Evolutionary conservation across 192 early-diverging fungal species (phyloP).

Genomic region (Radiomyces spectabilis): DNA sequence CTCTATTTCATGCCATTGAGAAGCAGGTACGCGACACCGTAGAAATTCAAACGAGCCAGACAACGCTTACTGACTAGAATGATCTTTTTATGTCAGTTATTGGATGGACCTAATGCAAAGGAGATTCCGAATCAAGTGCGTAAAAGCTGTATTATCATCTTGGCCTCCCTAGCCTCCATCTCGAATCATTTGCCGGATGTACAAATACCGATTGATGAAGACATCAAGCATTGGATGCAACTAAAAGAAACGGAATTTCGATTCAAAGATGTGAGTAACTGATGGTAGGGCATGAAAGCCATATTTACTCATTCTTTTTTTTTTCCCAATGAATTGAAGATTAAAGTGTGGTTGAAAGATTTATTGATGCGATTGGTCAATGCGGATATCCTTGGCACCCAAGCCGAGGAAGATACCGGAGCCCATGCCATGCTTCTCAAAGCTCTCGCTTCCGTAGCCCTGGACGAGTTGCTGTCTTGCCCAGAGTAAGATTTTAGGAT

Average conservation of each 20-base stretch:
- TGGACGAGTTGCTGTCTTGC: constrained; percentile 28
- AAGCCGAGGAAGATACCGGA: constrained; percentile 18
- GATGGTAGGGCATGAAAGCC: background rate
- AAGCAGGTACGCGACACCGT: constrained; percentile 42
- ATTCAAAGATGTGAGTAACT: background rate
- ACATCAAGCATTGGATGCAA: background rate
- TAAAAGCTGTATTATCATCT: constrained; percentile 37
- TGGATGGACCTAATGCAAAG: constrained; percentile 24
- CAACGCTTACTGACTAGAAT: background rate
- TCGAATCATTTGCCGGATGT: constrained; percentile 23
- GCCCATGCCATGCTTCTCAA: constrained; percentile 34
- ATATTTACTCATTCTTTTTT: background rate
- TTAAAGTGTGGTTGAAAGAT: constrained; percentile 28
- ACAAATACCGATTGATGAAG: background rate
- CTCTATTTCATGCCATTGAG: constrained; percentile 54
- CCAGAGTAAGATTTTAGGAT: constrained; percentile 11
- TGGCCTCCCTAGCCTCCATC: constrained; percentile 31
- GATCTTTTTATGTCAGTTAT: constrained; percentile 16
- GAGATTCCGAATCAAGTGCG: constrained; percentile 30
- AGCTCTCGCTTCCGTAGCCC: constrained; percentile 16
- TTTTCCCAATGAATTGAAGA: too few species aligned
- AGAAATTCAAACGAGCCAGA: background rate
- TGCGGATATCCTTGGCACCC: constrained; percentile 1
- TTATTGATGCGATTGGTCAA: constrained; percentile 17
- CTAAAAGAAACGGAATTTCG: background rate